Evolutionary conservation across 1,139 yeast species (phyloP), one percentile per base, ranked within the genome.

Genomic region (Keqinozyma sinolaborantium): DNA sequence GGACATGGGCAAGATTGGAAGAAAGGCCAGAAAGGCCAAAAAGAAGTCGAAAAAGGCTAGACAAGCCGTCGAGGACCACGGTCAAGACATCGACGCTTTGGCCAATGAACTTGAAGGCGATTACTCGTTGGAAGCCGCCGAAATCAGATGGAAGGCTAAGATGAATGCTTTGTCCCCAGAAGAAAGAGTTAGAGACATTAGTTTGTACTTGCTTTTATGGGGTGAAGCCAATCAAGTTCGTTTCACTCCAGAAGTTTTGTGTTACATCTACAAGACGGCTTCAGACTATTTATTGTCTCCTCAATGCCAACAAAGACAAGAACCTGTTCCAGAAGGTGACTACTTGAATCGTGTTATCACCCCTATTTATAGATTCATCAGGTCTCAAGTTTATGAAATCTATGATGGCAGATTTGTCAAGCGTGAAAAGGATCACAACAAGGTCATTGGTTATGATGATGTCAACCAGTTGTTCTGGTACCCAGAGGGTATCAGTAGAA

Each of bases 381-480:
- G 97, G 67, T 80, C 94, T 46, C 97, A 92, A 65, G 97, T 92
- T 38, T 92, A 90, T 56, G 97, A 92, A 65, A 80, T 92, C 48
- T 74, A 82, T 48, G 96, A 90, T 47, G 97, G 97, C 41, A 85
- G 94, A 64, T 94, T 83, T 53, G 94, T 92, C 49, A 94, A 94
- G 69, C 90, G 99, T 61, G 98, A 92, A 73, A 84, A 77, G 52
- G 98, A 92, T 63, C 98, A 94, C 69, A 84, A 88, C 70, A 76
- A 84, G 56, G 77, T 92, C 47, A 82, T 92, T 55, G 98, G 98
- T 61, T 92, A 92, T 60, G 99, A 92, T 70, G 98, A 94, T 70
- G 95, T 92, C 40, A 92, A 94, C 65, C 99, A 94, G 71, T 77
- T 92, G 50, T 92, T 92, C 68, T 92, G 99, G 98, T 94, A 92